Base-by-base conservation (phyloP, 768 basidiomycete genomes). In the Hortiboletus flavorubellus region DNA sequence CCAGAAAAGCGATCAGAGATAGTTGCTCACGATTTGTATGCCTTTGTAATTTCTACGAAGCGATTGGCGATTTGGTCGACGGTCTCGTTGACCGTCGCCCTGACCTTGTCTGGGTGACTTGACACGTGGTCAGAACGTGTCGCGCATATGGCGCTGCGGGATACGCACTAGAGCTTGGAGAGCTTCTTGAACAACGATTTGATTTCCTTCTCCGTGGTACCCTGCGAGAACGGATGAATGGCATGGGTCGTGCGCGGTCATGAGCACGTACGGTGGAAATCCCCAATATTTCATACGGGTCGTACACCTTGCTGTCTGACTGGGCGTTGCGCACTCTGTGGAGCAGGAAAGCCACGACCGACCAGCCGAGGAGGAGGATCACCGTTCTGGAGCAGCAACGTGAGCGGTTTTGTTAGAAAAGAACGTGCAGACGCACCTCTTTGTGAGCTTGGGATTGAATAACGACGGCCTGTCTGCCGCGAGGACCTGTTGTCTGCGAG, bases 101-200 rank as follows among this genome's bases (percentile, higher is more conserved):
- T 87, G 58, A 95, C 91, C 76, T 98, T 98, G 78, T 99, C 97
- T 0, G 97, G 97, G 69, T 98, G 97, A 71, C 95, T 98, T 46
- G 40, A 45, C 29, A 37, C 0, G 34, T 0, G 7, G 45, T 68
- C 47, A 59, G 38, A 5, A 41, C 6, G 34, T 26, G 41, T 1
- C 21, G 9, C 8, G 21, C 3, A 49, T 14, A 8, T 1, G 0
- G 30, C 26, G 26, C 26, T 26, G 26, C 26, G 2, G 2, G 8
- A 45, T 6, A 61, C 64, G n/a, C 65, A 96, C 95, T 88, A 97
- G 71, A 86, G 75, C 63, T 88, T 80, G 2, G 95, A 95, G 16
- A 98, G 80, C 63, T 89, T 88, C 74, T 95, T 96, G 79, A 86
- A 99, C 69, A 93, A 90, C 3, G 91, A 87, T 73, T 98, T 99